A percentile compares a stretch with the other conserved stretches of the same genome.
These are phyloP conservation scores for Apiotrichum siamense DNA, from an alignment of 1,284 basidiomycete genomes.

Conservation along the genomic window DNA sequence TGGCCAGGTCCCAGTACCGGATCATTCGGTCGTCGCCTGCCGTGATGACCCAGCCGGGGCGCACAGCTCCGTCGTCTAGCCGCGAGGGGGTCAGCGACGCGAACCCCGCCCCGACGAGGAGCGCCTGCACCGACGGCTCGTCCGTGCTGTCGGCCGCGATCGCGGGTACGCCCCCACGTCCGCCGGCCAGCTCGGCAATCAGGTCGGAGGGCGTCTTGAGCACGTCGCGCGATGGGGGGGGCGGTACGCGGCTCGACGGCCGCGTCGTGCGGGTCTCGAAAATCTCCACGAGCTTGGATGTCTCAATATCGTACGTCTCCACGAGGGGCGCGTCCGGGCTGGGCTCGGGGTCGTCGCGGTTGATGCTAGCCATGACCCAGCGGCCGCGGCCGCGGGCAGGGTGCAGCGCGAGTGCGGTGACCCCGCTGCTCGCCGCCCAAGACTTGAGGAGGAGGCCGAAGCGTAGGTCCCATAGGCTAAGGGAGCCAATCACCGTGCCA, in stretches of 20 bases:
- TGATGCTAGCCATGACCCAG: constrained; percentile 73
- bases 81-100: constrained; percentile 21
- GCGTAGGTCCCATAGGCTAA: constrained; percentile 88
- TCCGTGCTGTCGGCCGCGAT: constrained; percentile 10
- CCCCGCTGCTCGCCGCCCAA: constrained; percentile 66
- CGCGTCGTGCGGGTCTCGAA: constrained; percentile 32
- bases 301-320: constrained; percentile 46
- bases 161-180: constrained; percentile 7
- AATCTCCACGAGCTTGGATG: constrained; percentile 45
- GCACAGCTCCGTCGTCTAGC: constrained; percentile 10
- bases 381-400: constrained; percentile 69
- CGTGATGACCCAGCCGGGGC: constrained; percentile 36
- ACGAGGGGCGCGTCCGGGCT: constrained; percentile 23
- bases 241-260: constrained; percentile 6
- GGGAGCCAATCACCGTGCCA: constrained; percentile 73
- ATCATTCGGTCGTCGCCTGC: constrained; percentile 44
- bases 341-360: constrained; percentile 49
- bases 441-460: constrained; percentile 83
- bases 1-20: constrained; percentile 41
- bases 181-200: constrained; percentile 26
- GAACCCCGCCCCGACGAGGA: constrained; percentile 30
- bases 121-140: constrained; percentile 18
- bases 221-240: constrained; percentile 9
- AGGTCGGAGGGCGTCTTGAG: constrained; percentile 26
- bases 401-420: constrained; percentile 59